These are phyloP conservation scores for Wallacemonas collosoma DNA, from an alignment of 208 protist genomes.

Conservation along the genomic window DNA sequence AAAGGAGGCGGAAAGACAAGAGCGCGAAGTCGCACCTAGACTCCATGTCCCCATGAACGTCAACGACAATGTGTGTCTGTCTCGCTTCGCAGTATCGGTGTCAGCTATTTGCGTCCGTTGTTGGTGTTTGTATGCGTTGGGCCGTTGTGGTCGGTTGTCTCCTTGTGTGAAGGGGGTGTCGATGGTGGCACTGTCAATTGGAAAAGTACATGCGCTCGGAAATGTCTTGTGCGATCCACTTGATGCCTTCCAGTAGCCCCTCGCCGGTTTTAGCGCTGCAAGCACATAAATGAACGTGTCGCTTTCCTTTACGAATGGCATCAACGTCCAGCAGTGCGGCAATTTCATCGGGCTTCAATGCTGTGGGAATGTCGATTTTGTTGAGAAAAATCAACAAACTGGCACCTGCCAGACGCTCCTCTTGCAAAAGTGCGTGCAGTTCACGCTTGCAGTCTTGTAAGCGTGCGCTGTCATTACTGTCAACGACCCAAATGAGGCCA, in stretches of 20 bases:
- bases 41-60: too few species aligned
- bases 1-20: too few species aligned
- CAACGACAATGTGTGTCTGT: too few species aligned
- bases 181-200: neutral
- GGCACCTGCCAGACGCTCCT: constrained; percentile 97
- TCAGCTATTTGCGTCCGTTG: neutral
- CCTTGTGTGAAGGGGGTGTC: neutral
- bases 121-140: neutral
- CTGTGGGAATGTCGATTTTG: constrained; percentile 98
- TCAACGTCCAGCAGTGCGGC: constrained; percentile 74
- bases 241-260: constrained; percentile 96
- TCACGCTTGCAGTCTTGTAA: constrained; percentile 95
- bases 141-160: neutral
- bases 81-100: neutral
- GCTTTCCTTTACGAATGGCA: constrained; percentile 73
- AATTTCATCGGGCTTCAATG: constrained; percentile 68
- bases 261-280: constrained; percentile 97
- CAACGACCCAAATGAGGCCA: constrained; percentile 97
- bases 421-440: constrained; percentile 94
- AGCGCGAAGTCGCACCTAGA: too few species aligned
- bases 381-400: constrained; percentile 99
- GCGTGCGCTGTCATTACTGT: constrained; percentile 93
- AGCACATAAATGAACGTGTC: constrained; percentile 94
- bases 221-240: constrained; percentile 99
- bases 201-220: constrained; percentile 80